Evolutionary conservation across 257 asterid species (phyloP).

Genomic region (Leptodermis oblonga): DNA sequence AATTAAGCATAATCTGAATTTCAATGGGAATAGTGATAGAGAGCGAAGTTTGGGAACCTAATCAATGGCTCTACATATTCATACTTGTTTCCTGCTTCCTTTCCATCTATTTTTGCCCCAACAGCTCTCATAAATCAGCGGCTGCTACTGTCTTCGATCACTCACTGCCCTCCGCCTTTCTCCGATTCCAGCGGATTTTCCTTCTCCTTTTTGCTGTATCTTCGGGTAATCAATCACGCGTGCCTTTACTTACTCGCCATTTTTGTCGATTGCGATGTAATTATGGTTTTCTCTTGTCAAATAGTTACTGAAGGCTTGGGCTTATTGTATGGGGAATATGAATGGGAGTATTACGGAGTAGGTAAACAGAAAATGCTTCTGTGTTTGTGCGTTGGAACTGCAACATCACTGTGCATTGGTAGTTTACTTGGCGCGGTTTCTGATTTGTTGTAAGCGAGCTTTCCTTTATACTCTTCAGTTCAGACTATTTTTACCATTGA

Average conservation of each 20-base stretch:
- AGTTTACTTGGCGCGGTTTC: slow-evolving; percentile 68
- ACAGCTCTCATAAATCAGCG: slow-evolving; percentile 10
- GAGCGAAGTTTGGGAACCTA: slow-evolving; percentile 79
- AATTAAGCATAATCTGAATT: background rate
- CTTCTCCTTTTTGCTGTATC: slow-evolving; percentile 62
- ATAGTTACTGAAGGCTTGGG: slow-evolving; percentile 71
- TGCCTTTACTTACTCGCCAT: background rate
- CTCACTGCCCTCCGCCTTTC: slow-evolving; percentile 44
- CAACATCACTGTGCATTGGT: slow-evolving; percentile 52
- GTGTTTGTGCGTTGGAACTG: slow-evolving; percentile 53
- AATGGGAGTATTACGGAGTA: slow-evolving; percentile 55
- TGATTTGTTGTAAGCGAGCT: slow-evolving; percentile 65
- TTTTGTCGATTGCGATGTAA: background rate
- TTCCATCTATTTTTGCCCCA: slow-evolving; percentile 57
- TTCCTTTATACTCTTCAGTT: slow-evolving; percentile 8
- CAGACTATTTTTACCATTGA: background rate
- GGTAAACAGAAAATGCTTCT: slow-evolving; percentile 61
- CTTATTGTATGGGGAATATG: slow-evolving; percentile 85
- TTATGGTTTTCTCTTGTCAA: slow-evolving; percentile 3
- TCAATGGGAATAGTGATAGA: slow-evolving; percentile 75
- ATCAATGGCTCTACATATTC: slow-evolving; percentile 43
- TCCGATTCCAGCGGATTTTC: slow-evolving; percentile 60
- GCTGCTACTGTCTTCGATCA: slow-evolving; percentile 55
- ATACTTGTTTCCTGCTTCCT: slow-evolving; percentile 48
- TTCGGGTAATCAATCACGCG: slow-evolving; percentile 45